Evolutionary conservation across 1,139 yeast species (phyloP), one percentile per base, ranked within the genome.

Genomic region (Debaryomyces subglobosus): DNA sequence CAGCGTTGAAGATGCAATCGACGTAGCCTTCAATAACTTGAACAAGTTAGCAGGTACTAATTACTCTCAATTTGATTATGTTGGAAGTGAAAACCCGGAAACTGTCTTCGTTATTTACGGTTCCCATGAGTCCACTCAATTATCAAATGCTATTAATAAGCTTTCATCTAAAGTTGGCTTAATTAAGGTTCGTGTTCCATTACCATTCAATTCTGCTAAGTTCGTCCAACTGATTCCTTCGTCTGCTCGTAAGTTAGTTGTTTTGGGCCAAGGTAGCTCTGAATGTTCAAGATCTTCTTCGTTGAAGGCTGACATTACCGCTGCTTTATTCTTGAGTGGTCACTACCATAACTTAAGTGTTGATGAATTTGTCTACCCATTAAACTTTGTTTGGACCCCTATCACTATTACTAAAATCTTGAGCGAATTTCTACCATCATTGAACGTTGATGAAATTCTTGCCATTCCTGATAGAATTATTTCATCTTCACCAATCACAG

Each of bases 31-130:
- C 39, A 50, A 57, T 3, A 67, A 78, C 39, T 74, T 87, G 61
- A 88, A 88, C 65, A 63, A 74, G 27, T 68, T 80, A 32, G 72
- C 89, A 36, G 87, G 86, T 39, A 77, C 85, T 12, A 64, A 72
- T 27, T 85, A 85, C 63, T 72, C 80, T 46, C 82, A 87, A 29
- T 88, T 91, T 60, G 89, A 89, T 65, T 89, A 86, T 67, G 66
- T 65, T 51, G 97, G 97, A 48, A 71, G 74, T 49, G 63, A 68
- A 9, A 66, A 72, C 49, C 85, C 96, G 7, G 80, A 81, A 42
- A 81, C 86, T 29, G 89, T 92, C 13, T 82, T 89, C 63, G 94
- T 91, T 27, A 77, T 85, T 35, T 85, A 86, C 60, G 96, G 97
- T 25, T 77, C 95, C 18, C 71, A 81, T 41, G 94, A 86, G 62